These are phyloP conservation scores for Myochromella boudieri DNA, from an alignment of 768 basidiomycete species.

Conservation along the genomic window DNA sequence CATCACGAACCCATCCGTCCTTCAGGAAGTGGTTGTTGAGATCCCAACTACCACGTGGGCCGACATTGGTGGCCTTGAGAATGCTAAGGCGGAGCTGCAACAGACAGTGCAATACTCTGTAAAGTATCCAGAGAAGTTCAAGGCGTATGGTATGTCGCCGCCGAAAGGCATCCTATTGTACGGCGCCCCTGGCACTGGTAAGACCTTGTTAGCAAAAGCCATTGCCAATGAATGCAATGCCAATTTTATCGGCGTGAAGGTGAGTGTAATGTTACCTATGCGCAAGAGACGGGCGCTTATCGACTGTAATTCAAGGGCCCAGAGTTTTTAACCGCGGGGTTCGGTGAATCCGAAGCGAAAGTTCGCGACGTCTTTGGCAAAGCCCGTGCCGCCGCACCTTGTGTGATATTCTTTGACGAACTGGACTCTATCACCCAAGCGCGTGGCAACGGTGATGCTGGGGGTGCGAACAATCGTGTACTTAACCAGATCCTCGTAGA, in stretches of 20 bases:
- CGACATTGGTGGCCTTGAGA: constrained; percentile 99
- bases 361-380: constrained; percentile 99
- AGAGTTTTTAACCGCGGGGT: constrained; percentile 99
- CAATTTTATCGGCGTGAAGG: constrained; percentile 99
- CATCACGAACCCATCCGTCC: constrained; percentile 95
- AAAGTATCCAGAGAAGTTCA: constrained; percentile 99
- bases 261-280: constrained; percentile 22
- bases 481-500: constrained; percentile 96
- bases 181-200: constrained; percentile 99
- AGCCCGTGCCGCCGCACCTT: constrained; percentile 97
- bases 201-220: constrained; percentile 97
- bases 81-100: constrained; percentile 98
- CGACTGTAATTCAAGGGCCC: constrained; percentile 62
- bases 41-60: constrained; percentile 99
- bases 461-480: constrained; percentile 97
- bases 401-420: constrained; percentile 99
- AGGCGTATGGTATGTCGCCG: constrained; percentile 99
- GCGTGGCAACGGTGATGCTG: constrained; percentile 91
- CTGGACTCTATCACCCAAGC: constrained; percentile 98
- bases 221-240: constrained; percentile 99
- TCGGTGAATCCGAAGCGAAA: constrained; percentile 99
- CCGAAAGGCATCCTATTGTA: constrained; percentile 99
- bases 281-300: not conserved
- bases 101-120: constrained; percentile 99
- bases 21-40: constrained; percentile 99